Evolutionary conservation across 2,329 filamentous ascomycete species (phyloP), one percentile per base, ranked within the genome.

Genomic region (Hawksworthiomyces lignivorus): DNA sequence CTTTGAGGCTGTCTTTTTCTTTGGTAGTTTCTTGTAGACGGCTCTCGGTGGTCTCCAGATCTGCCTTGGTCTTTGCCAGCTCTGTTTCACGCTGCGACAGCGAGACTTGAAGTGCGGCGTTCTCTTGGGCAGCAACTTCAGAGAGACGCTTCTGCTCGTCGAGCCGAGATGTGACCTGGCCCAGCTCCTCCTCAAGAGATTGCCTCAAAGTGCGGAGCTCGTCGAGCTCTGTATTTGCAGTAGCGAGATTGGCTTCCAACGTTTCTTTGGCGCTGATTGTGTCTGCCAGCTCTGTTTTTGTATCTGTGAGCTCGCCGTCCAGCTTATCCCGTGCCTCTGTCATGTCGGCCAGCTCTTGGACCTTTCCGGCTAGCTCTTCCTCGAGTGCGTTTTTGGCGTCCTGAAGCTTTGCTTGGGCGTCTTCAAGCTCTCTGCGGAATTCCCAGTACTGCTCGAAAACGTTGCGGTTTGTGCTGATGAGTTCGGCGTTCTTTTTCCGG

Each of bases 371-470:
- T 1, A 59, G 50, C 4, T 50, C 37, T 1, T 36, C 32, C 41
- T 58, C 54, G 35, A 59, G 52, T 2, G 48, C 50, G 17, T 39
- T 29, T 50, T 56, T 56, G 44, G 54, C 54, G 17, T 47, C 43
- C 27, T 50, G 47, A 8, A 60, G 49, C 27, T 46, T 44, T 8
- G 39, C 44, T 47, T 55, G 53, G 19, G 50, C 46, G 7, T 48
- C 51, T 28, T 61, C 58, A 43, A 60, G 52, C 17, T 59, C 58
- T 26, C 54, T 55, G 11, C 57, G 52, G 40, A 59, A 61, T 17
- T 51, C 50, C 35, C 55, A 57, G 48, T 61, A 61, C 47, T 60
- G 53, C 37, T 61, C 59, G 17, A 61, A 47, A 5, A 59, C 49
- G 18, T 56, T 56, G 30, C 55, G 56, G 39, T 59, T 54, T 1